Conservation (phyloP, 176 grass and related monocot species). For the Thalia dealbata region DNA sequence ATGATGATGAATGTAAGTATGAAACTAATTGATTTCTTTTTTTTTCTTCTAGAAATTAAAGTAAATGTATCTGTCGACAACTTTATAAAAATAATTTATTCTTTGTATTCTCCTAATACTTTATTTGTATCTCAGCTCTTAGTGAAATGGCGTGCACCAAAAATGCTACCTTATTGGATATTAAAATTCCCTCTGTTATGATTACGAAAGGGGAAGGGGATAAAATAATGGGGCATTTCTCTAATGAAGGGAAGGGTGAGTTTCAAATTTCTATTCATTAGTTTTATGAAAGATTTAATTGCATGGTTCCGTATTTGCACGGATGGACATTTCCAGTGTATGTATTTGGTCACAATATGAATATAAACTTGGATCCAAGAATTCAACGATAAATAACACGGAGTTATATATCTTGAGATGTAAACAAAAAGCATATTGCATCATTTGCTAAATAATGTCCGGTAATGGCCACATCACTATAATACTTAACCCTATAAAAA, state of each 20-base stretch:
- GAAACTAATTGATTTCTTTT: background rate
- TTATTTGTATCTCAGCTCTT: constrained; percentile 28
- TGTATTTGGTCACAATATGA: no score
- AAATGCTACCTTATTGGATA: constrained; percentile 40
- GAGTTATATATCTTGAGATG: no score
- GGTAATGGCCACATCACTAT: no score
- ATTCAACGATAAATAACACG: no score
- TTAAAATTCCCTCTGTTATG: constrained; percentile 66
- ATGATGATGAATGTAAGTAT: constrained; percentile 40
- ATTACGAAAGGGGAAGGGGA: constrained; percentile 35
- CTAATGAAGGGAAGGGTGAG: constrained; percentile 6
- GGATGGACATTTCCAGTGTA: no score
- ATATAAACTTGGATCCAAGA: no score
- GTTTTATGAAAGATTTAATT: no score
- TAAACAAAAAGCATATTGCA: no score
- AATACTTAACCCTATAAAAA: no score
- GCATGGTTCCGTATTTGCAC: no score
- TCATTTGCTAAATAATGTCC: no score
- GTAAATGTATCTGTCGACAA: background rate
- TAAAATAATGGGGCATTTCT: constrained; percentile 17
- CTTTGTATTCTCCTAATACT: background rate
- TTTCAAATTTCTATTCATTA: background rate
- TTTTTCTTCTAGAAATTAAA: background rate
- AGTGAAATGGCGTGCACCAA: constrained; percentile 50
- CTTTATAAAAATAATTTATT: background rate